Evolutionary conservation across 225 moss, liverwort and hornwort species (phyloP).

Genomic region (Neckera pumila): DNA sequence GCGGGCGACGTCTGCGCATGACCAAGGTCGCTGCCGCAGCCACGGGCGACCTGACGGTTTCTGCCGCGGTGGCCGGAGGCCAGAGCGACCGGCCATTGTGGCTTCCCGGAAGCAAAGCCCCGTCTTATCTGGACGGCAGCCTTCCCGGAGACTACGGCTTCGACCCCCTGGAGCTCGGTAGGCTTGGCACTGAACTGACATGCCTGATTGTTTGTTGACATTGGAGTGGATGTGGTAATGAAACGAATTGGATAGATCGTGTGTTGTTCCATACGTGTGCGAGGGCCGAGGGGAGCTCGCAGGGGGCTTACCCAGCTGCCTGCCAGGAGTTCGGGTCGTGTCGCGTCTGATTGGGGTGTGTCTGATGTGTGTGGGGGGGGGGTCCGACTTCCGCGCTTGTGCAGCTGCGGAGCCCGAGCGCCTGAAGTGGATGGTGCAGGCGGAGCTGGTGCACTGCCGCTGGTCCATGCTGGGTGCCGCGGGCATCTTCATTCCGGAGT

Average conservation of each 20-base stretch:
- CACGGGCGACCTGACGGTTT: conserved; percentile 19
- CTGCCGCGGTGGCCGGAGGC: conserved; percentile 27
- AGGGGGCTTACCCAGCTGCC: not conserved
- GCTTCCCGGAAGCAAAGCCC: conserved; percentile 70
- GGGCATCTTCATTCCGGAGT: conserved; percentile 91
- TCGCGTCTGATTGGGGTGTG: not conserved
- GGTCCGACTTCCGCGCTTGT: not conserved
- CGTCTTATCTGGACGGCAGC: conserved; percentile 62
- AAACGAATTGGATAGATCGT: not conserved
- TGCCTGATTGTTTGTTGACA: not conserved
- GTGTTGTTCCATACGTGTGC: not conserved
- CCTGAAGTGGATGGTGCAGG: conserved; percentile 75
- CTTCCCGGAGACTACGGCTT: conserved; percentile 88
- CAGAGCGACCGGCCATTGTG: conserved; percentile 61
- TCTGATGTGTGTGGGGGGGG: not conserved
- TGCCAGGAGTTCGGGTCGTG: not conserved
- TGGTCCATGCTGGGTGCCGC: conserved; percentile 96
- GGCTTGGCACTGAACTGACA: not conserved
- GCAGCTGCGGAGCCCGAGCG: conserved; percentile 68
- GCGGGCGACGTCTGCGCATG: conserved; percentile 54
- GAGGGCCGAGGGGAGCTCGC: not conserved
- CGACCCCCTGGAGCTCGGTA: conserved; percentile 80
- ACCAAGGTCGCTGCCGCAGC: conserved; percentile 15
- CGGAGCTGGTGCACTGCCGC: conserved; percentile 32
- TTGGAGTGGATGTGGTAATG: not conserved